Percentiles rank a stretch among this genome's conserved stretches.
These are phyloP conservation scores for Xylaria sp. DNA, from an alignment of 2,329 filamentous ascomycete species.

Conservation along the genomic window DNA sequence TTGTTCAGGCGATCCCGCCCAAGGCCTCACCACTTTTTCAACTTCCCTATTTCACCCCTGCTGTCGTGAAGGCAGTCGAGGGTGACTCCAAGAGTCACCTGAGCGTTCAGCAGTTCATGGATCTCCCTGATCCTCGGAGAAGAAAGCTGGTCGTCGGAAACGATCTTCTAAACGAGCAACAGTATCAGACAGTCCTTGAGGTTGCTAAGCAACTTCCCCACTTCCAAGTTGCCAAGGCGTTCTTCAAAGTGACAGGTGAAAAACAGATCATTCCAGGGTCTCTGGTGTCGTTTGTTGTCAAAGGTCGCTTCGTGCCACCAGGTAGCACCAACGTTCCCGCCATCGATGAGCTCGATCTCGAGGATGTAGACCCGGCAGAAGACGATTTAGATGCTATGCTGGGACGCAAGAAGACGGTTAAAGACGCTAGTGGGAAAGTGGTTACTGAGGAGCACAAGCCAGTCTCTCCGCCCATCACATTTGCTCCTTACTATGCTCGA, in stretches of 20 bases:
- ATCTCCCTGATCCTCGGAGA: slow-evolving; percentile 75
- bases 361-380: slow-evolving; percentile 91
- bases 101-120: slow-evolving; percentile 88
- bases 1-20: slow-evolving; percentile 89
- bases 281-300: slow-evolving; percentile 91
- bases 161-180: slow-evolving; percentile 71
- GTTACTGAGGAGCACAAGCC: slow-evolving; percentile 65
- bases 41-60: slow-evolving; percentile 82
- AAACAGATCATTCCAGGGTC: slow-evolving; percentile 90
- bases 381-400: slow-evolving; percentile 87
- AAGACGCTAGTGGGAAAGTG: slow-evolving; percentile 64
- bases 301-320: slow-evolving; percentile 90
- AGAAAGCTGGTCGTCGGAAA: slow-evolving; percentile 73
- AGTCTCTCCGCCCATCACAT: slow-evolving; percentile 81
- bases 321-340: slow-evolving; percentile 76
- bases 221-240: slow-evolving; percentile 86
- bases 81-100: slow-evolving; percentile 76
- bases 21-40: slow-evolving; percentile 87
- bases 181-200: slow-evolving; percentile 76
- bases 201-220: slow-evolving; percentile 86
- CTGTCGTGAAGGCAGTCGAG: slow-evolving; percentile 70
- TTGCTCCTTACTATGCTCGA: slow-evolving; percentile 87
- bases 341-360: slow-evolving; percentile 78
- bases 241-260: slow-evolving; percentile 98
- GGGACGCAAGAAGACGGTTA: slow-evolving; percentile 72